Base-by-base conservation (phyloP, 345 rosid species). In the Euclidium syriacum region DNA sequence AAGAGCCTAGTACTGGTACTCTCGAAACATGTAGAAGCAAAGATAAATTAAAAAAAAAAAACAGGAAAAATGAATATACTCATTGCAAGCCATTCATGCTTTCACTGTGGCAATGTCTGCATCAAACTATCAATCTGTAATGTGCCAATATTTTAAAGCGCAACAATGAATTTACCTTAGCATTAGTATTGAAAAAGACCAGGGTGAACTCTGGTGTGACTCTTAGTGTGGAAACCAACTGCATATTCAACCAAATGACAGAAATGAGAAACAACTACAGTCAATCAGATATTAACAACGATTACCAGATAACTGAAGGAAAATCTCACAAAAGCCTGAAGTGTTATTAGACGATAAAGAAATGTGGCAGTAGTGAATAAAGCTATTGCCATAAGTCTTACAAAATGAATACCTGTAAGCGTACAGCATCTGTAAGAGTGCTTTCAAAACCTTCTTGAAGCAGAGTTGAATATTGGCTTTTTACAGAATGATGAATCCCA, bases 191-290 rank as follows among this genome's bases (percentile, higher is more conserved):
- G 76, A 83, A 80, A 72, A 68, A 79, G 56, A 92, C 67, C 78
- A 92, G 73, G 77, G 51, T 86, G 87, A 82, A 86, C 72, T 81
- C 95, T 4, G 98, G 98, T 60, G 77, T 58, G 57, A 88, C 83
- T 77, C 79, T 78, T 71, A 88, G 67, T 36, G 85, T 73, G 42
- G 98, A 88, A 80, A 92, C 94, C 66, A 92, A 81, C 98, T 92
- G 94, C 87, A 80, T 14, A 70, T 58, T 60, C 67, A 34, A 78
- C 56, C 58, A 72, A 51, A 15, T 23, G 47, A 58, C 52, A 62
- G 16, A 48, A 64, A 72, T 72, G 39, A 71, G 60, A 62, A 48
- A 46, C 49, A 44, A 34, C 35, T 7, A 24, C 55, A 57, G 27
- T 43, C 44, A 44, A 32, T 26, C 59, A 15, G 16, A 54, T 12